A percentile compares a stretch with the other conserved stretches of the same genome.
Conservation (phyloP, 2,329 filamentous ascomycete genomes). For the Penicillium sp. region DNA sequence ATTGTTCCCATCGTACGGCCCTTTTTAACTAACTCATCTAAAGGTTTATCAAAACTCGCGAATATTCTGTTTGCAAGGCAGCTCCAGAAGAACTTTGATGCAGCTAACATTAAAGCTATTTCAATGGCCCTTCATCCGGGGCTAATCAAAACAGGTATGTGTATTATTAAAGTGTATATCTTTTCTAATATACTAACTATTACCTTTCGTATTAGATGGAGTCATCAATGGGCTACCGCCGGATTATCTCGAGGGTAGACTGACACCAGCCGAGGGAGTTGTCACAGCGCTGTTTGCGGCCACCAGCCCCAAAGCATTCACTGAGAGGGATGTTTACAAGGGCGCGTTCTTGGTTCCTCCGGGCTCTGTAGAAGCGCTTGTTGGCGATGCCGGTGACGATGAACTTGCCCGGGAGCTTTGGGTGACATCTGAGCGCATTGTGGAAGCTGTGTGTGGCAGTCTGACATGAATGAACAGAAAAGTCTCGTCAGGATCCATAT, state of each 20-base stretch:
- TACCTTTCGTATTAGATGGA: neutral
- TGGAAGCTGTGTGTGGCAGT: conserved; percentile 5
- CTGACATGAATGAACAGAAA: neutral
- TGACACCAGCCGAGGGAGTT: neutral
- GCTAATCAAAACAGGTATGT: conserved; percentile 1
- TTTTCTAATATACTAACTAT: neutral
- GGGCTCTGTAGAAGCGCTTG: neutral
- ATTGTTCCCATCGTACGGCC: neutral
- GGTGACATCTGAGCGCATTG: neutral
- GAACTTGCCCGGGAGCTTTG: conserved; percentile 1
- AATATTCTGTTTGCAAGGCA: neutral
- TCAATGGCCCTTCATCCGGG: conserved; percentile 5
- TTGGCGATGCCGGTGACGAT: conserved; percentile 2
- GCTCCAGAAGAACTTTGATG: conserved; percentile 3
- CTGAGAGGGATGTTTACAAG: neutral
- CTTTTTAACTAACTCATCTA: neutral
- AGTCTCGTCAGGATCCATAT: neutral
- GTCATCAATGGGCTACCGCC: neutral
- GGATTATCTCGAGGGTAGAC: neutral
- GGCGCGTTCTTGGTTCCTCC: conserved; percentile 3
- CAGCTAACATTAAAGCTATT: neutral
- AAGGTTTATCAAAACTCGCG: neutral
- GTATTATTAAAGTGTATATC: neutral
- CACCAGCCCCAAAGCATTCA: neutral
- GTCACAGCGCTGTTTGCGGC: neutral